phyloP scores from a whole-genome alignment of 345 rosid species.

The Syzygium oleosum region DNA sequence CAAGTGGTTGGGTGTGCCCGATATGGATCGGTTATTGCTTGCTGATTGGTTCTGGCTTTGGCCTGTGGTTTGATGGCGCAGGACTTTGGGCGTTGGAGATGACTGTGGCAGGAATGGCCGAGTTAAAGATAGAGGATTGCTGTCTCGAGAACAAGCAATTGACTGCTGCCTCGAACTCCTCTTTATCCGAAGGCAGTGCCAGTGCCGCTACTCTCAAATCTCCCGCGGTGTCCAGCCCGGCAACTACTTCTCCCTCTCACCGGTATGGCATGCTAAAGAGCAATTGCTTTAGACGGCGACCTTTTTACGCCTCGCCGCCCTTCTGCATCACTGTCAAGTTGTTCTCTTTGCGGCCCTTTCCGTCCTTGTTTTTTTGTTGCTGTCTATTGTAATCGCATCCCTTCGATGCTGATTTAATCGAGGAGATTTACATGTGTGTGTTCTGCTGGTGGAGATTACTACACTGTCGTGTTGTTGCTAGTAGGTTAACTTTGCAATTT shows the following conservation, averaged over 20 bases:
- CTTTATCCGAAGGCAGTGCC: constrained; percentile 70
- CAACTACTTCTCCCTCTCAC: constrained; percentile 51
- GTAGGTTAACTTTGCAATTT: not conserved
- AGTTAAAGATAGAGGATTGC: constrained; percentile 45
- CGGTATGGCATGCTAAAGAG: constrained; percentile 21
- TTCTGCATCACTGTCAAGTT: not conserved
- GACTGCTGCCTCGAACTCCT: constrained; percentile 62
- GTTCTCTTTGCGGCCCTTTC: not conserved
- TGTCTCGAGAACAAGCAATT: constrained; percentile 87
- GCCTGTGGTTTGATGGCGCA: not conserved
- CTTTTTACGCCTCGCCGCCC: not conserved
- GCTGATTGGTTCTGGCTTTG: not conserved
- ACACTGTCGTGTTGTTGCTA: constrained; percentile 1
- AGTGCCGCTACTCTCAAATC: constrained; percentile 50
- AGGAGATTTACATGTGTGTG: not conserved
- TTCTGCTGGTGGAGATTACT: not conserved
- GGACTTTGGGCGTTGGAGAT: constrained; percentile 26
- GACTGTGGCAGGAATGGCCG: constrained; percentile 44
- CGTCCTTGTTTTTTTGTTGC: not conserved
- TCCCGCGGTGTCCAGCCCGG: constrained; percentile 62
- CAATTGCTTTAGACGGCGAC: not conserved
- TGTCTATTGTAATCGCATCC: not conserved
- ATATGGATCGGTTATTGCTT: not conserved
- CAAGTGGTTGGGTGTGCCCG: not conserved
- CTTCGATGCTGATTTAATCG: not conserved